Evolutionary conservation across 2,329 filamentous ascomycete genomes (phyloP).

Genomic region (Diaporthe vexans): DNA sequence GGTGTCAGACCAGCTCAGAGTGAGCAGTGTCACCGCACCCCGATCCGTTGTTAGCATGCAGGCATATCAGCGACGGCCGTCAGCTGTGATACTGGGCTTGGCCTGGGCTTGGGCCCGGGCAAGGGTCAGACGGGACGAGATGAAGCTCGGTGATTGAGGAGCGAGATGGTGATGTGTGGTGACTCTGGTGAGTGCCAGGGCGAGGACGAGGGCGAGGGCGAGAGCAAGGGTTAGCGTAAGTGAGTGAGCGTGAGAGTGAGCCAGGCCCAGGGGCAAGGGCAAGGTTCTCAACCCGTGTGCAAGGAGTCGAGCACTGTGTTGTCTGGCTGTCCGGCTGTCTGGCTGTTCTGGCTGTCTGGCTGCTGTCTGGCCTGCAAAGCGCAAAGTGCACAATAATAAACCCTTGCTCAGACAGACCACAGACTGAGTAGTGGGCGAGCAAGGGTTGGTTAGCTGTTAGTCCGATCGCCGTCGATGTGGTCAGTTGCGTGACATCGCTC

Average conservation of each 20-base stretch:
- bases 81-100: conserved; percentile 16
- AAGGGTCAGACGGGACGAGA: conserved; percentile 17
- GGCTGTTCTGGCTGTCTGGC: not conserved
- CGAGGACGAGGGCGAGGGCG: conserved; percentile 7
- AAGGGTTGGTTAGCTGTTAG: conserved; percentile 11
- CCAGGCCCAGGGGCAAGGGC: conserved; percentile 4
- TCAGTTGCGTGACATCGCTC: conserved; percentile 36
- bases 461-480: conserved; percentile 22
- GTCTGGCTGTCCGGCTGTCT: not conserved
- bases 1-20: conserved; percentile 29
- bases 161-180: conserved; percentile 27
- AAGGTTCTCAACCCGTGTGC: not conserved
- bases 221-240: not conserved
- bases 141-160: conserved; percentile 26
- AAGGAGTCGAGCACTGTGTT: not conserved
- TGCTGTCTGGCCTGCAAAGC: no score
- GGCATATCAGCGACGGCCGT: conserved; percentile 19
- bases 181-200: not conserved
- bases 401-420: not conserved
- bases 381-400: not conserved
- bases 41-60: conserved; percentile 4
- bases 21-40: conserved; percentile 32
- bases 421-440: not conserved
- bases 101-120: conserved; percentile 22
- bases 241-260: not conserved